Evolutionary conservation across 768 basidiomycete species (phyloP).

Genomic region (Pleurotus citrinopileatus): DNA sequence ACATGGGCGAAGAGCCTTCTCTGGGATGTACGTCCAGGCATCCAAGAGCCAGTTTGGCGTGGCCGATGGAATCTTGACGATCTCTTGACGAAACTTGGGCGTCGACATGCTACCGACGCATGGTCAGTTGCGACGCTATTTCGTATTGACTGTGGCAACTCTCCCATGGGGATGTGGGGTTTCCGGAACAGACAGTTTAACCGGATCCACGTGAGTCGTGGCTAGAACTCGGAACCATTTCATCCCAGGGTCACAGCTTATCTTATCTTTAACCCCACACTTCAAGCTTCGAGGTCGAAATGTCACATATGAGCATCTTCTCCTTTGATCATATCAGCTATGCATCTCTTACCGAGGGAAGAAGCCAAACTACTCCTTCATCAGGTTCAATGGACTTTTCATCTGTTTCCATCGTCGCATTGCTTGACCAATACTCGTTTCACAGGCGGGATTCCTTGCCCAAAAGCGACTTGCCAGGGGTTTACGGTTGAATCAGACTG

Average conservation of each 20-base stretch:
- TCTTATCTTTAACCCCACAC: constrained; percentile 2
- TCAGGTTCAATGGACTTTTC: constrained; percentile 38
- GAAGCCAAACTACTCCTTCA: constrained; percentile 73
- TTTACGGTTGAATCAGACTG: constrained; percentile 79
- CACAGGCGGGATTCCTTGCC: constrained; percentile 80
- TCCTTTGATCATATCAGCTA: constrained; percentile 22
- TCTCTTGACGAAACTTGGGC: background rate
- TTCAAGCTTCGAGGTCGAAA: no score
- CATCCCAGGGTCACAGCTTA: background rate
- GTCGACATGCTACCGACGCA: background rate
- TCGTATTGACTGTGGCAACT: no score
- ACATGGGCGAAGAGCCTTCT: background rate
- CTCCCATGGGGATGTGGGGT: no score
- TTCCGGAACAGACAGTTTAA: no score
- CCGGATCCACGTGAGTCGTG: background rate
- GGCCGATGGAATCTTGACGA: constrained; percentile 28
- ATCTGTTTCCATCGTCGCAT: background rate
- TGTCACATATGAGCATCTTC: background rate
- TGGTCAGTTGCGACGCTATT: no score
- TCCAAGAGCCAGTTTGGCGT: constrained; percentile 30
- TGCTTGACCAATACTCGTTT: background rate
- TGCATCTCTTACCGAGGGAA: constrained; percentile 76
- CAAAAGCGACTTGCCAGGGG: constrained; percentile 97
- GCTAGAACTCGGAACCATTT: background rate
- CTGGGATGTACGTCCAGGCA: constrained; percentile 31